A percentile compares a stretch with the other conserved stretches of the same genome.
phyloP scores from a whole-genome alignment of 2,329 filamentous ascomycete genomes.

The Rugonectria rugulosa region DNA sequence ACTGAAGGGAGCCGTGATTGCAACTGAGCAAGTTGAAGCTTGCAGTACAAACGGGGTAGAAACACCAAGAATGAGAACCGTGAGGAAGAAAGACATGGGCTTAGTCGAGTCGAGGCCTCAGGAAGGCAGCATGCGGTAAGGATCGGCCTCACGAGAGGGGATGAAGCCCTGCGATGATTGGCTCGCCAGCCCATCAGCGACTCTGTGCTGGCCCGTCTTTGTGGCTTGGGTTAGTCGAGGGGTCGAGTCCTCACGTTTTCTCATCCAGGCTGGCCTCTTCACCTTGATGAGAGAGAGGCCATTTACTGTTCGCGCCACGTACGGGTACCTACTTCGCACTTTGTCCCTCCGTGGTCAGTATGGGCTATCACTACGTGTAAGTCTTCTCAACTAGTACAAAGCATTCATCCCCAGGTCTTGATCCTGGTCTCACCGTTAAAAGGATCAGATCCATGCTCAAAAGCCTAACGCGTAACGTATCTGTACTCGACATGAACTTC shows the following conservation, averaged over 20 bases:
- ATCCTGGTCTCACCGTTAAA: background rate
- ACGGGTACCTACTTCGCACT: too few relatives aligned
- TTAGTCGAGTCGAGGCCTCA: conserved; percentile 8
- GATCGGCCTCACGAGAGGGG: conserved; percentile 8
- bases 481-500: background rate
- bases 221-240: background rate
- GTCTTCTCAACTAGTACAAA: too few relatives aligned
- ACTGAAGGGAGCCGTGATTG: too few relatives aligned
- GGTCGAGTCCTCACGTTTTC: background rate
- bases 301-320: too few relatives aligned
- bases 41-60: too few relatives aligned
- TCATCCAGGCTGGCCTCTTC: too few relatives aligned
- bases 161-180: background rate
- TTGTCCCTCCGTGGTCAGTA: too few relatives aligned
- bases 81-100: background rate
- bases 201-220: background rate
- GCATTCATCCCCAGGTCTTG: background rate
- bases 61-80: background rate
- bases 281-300: too few relatives aligned
- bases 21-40: too few relatives aligned
- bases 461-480: conserved; percentile 1
- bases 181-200: background rate
- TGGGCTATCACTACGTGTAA: background rate
- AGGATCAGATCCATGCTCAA: conserved; percentile 5
- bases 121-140: conserved; percentile 14